Conservation (phyloP, 805 yeast genomes). For the Barnettozyma wickerhamii region DNA sequence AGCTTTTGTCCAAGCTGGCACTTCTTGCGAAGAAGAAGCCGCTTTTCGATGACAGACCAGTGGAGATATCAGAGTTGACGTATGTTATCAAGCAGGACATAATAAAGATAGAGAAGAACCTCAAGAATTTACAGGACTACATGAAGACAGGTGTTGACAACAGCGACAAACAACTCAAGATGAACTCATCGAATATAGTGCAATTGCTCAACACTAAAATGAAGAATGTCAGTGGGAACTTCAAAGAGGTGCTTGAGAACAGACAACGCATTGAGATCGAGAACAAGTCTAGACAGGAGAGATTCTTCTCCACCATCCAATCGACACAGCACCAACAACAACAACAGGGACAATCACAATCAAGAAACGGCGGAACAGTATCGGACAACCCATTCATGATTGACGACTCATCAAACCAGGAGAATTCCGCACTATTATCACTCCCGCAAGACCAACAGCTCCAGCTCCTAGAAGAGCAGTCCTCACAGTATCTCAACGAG, state of each 20-base stretch:
- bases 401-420: slow-evolving; percentile 15
- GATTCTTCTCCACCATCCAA: slow-evolving; percentile 53
- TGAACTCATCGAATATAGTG: slow-evolving; percentile 80
- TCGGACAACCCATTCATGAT: slow-evolving; percentile 36
- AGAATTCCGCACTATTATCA: slow-evolving; percentile 40
- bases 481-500: slow-evolving; percentile 68
- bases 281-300: slow-evolving; percentile 77
- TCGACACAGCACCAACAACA: slow-evolving; percentile 15
- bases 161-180: slow-evolving; percentile 52
- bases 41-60: slow-evolving; percentile 88
- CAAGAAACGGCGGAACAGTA: slow-evolving; percentile 17
- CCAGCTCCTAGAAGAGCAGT: slow-evolving; percentile 81
- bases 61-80: slow-evolving; percentile 89
- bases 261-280: slow-evolving; percentile 82
- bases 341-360: slow-evolving; percentile 2
- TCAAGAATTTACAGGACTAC: slow-evolving; percentile 56
- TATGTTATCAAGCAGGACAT: slow-evolving; percentile 77
- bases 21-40: slow-evolving; percentile 83
- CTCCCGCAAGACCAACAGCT: slow-evolving; percentile 86
- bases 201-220: slow-evolving; percentile 83
- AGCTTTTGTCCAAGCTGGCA: slow-evolving; percentile 74
- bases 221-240: slow-evolving; percentile 88
- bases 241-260: slow-evolving; percentile 81
- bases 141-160: slow-evolving; percentile 36
- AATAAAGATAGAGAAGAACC: slow-evolving; percentile 68